Percentiles rank a stretch among this genome's conserved stretches.
Conservation (phyloP, 2,329 filamentous ascomycete species). For the Paramyrothecium roridum region DNA sequence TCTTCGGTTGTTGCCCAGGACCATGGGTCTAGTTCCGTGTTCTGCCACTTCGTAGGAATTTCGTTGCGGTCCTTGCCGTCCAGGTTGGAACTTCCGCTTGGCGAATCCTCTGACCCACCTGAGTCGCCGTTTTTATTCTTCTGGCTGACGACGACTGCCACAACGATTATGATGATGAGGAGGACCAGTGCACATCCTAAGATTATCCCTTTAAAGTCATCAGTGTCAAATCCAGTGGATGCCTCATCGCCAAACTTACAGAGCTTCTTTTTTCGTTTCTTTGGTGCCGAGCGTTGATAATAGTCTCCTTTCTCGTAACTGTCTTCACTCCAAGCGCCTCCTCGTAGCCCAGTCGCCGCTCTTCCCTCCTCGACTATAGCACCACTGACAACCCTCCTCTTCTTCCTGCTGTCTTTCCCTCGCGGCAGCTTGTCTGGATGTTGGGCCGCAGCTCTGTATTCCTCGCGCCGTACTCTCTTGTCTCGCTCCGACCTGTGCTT, state of each 20-base stretch:
- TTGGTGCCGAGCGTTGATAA: constrained; percentile 38
- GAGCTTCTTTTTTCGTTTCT: constrained; percentile 57
- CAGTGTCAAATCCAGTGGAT: constrained; percentile 6
- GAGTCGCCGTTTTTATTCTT: constrained; percentile 14
- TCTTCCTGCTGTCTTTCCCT: constrained; percentile 38
- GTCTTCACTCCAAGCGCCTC: constrained; percentile 39
- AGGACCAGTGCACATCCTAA: constrained; percentile 51
- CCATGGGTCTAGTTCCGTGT: constrained; percentile 81
- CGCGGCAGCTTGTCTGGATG: constrained; percentile 22
- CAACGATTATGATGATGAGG: constrained; percentile 66
- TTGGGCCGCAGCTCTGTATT: constrained; percentile 15
- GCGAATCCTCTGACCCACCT: constrained; percentile 15
- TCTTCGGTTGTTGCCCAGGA: constrained; percentile 86
- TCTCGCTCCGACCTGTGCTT: constrained; percentile 44
- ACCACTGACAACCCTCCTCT: constrained; percentile 66
- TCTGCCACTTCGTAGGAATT: constrained; percentile 65
- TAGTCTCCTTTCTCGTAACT: constrained; percentile 48
- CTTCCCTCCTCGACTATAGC: constrained; percentile 66
- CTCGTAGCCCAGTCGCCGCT: constrained; percentile 36
- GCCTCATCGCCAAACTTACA: constrained; percentile 39
- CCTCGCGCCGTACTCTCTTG: constrained; percentile 21
- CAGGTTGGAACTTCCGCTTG: constrained; percentile 35
- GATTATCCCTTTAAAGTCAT: constrained; percentile 48
- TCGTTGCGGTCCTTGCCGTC: constrained; percentile 49
- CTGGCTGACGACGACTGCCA: constrained; percentile 61